A percentile compares a stretch with the other conserved stretches of the same genome.
phyloP scores from a whole-genome alignment of 306 rosid species.

The Trifolium subterraneum region DNA sequence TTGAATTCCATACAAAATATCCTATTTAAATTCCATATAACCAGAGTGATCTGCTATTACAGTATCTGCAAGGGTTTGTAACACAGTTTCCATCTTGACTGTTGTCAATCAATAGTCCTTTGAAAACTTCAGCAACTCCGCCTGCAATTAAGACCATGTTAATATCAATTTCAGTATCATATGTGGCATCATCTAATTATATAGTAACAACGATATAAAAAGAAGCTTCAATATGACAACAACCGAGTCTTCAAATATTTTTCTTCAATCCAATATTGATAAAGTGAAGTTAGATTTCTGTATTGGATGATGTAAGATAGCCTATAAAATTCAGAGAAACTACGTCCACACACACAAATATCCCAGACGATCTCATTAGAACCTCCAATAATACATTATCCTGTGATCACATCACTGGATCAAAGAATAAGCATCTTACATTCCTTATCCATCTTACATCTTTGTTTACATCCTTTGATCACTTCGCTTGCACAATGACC shows the following conservation, averaged over 20 bases:
- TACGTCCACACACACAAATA: not conserved
- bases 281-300: no score
- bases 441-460: no score
- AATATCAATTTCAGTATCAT: not conserved
- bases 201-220: no score
- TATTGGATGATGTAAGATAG: not conserved
- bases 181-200: not conserved
- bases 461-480: not conserved
- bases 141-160: conserved; percentile 53
- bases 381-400: no score
- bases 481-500: not conserved
- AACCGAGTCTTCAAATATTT: not conserved
- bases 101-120: conserved; percentile 59
- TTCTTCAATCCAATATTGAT: not conserved
- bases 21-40: conserved; percentile 17
- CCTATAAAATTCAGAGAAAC: not conserved
- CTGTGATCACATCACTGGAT: not conserved
- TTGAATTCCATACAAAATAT: conserved; percentile 13
- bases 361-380: not conserved
- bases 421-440: not conserved
- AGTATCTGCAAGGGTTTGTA: conserved; percentile 19
- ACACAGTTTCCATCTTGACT: conserved; percentile 33
- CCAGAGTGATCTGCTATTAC: conserved; percentile 14
- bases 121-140: conserved; percentile 67
- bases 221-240: not conserved